These are phyloP conservation scores for Boletus rufocinnamomeus DNA, from an alignment of 768 basidiomycete species.

Conservation along the genomic window DNA sequence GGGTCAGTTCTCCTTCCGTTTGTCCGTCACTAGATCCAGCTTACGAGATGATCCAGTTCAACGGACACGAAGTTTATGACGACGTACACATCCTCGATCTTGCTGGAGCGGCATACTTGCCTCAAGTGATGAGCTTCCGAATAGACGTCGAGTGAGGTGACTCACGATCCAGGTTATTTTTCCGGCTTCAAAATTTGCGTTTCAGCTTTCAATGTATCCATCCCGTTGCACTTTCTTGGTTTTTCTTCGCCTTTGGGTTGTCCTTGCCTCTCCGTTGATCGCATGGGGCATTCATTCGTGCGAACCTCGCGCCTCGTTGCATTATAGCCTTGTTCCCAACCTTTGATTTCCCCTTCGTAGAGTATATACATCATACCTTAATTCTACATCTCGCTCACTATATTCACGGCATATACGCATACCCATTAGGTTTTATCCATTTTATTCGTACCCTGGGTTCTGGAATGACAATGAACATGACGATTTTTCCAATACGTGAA, in stretches of 20 bases:
- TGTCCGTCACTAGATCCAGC: neutral
- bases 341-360: conserved; percentile 30
- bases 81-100: conserved; percentile 87
- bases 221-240: neutral
- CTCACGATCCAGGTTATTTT: neutral
- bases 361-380: conserved; percentile 48
- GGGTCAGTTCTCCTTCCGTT: conserved; percentile 39
- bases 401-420: conserved; percentile 30
- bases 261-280: conserved; percentile 20
- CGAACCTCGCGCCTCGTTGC: conserved; percentile 8
- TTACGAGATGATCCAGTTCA: conserved; percentile 45
- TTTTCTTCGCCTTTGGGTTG: neutral
- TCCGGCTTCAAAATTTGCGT: neutral
- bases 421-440: conserved; percentile 22
- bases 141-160: conserved; percentile 45
- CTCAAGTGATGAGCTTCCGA: conserved; percentile 80
- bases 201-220: conserved; percentile 1
- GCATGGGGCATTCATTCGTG: conserved; percentile 4
- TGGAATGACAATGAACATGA: conserved; percentile 4
- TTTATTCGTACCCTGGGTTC: conserved; percentile 9
- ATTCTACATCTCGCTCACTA: conserved; percentile 24
- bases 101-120: conserved; percentile 84
- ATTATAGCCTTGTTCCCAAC: neutral
- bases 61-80: conserved; percentile 80
- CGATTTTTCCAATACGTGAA: neutral